Percentiles rank a stretch among this genome's conserved stretches.
Conservation (phyloP, 768 basidiomycete species). For the Megacollybia marginata region DNA sequence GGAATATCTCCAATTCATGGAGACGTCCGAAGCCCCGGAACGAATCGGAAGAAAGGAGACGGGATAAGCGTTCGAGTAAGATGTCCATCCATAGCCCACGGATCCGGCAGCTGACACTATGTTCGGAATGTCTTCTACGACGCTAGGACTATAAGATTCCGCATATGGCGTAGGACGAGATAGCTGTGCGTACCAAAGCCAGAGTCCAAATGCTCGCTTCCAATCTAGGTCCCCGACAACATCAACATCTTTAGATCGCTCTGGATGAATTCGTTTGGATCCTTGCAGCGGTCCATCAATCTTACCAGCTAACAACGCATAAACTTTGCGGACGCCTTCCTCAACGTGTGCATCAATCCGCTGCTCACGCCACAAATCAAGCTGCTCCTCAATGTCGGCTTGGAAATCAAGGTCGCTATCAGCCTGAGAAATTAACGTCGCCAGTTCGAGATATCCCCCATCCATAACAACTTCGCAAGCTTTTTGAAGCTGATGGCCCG, state of each 20-base stretch:
- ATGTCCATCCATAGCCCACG: too few relatives aligned
- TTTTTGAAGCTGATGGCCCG: slow-evolving; percentile 82
- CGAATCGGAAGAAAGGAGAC: too few relatives aligned
- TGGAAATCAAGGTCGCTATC: slow-evolving; percentile 72
- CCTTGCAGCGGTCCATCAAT: slow-evolving; percentile 54
- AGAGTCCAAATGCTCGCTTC: slow-evolving; percentile 88
- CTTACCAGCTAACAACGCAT: slow-evolving; percentile 73
- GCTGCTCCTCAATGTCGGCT: slow-evolving; percentile 64
- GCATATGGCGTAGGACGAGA: too few relatives aligned
- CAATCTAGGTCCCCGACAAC: slow-evolving; percentile 79
- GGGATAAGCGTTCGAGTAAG: too few relatives aligned
- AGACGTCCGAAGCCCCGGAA: too few relatives aligned
- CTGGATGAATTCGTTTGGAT: slow-evolving; percentile 39
- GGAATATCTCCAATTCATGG: too few relatives aligned
- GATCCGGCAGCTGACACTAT: too few relatives aligned
- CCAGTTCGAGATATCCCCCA: slow-evolving; percentile 73
- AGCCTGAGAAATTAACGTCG: slow-evolving; percentile 83
- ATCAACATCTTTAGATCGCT: slow-evolving; percentile 47
- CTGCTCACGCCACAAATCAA: slow-evolving; percentile 79
- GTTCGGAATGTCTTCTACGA: too few relatives aligned
- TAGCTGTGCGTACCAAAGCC: slow-evolving; percentile 83
- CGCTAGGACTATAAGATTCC: too few relatives aligned
- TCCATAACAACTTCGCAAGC: slow-evolving; percentile 73
- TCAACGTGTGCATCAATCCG: slow-evolving; percentile 63
- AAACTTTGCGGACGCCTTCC: slow-evolving; percentile 66